Evolutionary conservation across 2,329 filamentous ascomycete genomes (phyloP), one percentile per base, ranked within the genome.

Genomic region (Venturia effusa): DNA sequence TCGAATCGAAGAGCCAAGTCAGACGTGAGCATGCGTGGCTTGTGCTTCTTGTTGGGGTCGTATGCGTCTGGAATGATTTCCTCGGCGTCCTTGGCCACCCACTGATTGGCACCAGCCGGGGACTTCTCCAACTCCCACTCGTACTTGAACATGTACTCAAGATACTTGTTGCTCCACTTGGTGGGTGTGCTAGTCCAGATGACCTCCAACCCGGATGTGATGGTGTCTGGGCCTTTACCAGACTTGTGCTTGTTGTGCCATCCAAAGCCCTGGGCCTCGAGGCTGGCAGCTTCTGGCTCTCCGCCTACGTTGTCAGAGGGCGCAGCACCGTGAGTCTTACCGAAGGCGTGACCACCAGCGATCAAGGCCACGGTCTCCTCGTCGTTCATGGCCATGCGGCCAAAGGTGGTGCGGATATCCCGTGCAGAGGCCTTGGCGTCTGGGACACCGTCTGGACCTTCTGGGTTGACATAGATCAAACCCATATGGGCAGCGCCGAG

Each of bases 331-430:
- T 92, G 89, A 0, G 88, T 90, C 83, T 92, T 92, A 70, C 89
- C 89, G 69, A 92, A 90, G 32, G 84, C 81, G 79, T 92, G 89
- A 45, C 89, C 89, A 71, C 89, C 89, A 45, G 86, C 86, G 72
- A 92, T 92, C 57, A 92, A 78, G 17, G 89, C 88, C 63, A 89
- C 88, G 0, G 89, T 92, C 80, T 92, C 89, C 76, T 89, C 85
- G 72, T 92, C 88, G 72, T 89, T 85, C 89, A 92, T 92, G 66
- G 85, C 88, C 88, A 92, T 92, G 73, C 88, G 88, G 67, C 80
- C 81, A 69, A 92, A 92, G 22, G 89, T 90, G 65, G 80, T 81
- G 67, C 88, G 87, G 71, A 92, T 92, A 70, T 92, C 89, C 64
- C 81, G 76, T 51, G 84, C 89, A 1, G 89, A 82, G 17, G 86